Evolutionary conservation across 2,329 filamentous ascomycete species (phyloP), one percentile per base, ranked within the genome.

Genomic region (Sarocladium brachiariae): DNA sequence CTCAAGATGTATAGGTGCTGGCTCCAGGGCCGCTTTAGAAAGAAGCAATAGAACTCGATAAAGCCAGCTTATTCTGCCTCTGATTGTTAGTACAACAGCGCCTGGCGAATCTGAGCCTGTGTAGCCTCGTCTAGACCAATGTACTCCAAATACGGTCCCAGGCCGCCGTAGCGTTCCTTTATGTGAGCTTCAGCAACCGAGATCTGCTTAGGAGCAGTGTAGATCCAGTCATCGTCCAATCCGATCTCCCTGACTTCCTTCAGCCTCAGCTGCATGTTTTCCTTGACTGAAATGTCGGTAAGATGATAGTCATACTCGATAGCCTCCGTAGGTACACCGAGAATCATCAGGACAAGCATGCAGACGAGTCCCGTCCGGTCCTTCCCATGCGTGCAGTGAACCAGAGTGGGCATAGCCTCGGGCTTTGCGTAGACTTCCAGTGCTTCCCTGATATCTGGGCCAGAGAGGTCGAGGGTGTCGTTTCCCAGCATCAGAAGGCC

Each of bases 1-100:
- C 74, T 96, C 46, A 99, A 97, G 71, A 99, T 99, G 93, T 97
- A 97, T 69, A 83, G 93, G 54, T 97, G 92, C 73, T 99, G 93
- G 90, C 81, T 95, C 65, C 89, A 95, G 68, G 89, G 87, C 25
- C 81, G 83, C 3, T 95, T 93, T 66, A 81, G 76, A 61, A 92
- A 91, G 70, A 76, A 74, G 71, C 77, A 54, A 54, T 50, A 56
- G 33, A 43, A 24, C 16, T 7, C 9, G 52, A 45, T 14, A 39
- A 18, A 16, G 25, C 31, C 45, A 38, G 9, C 50, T 35, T 24
- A n/a, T n/a, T 39, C 9, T 25, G 13, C 24, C 9, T 11, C 10
- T 47, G 4, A n/a, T 30, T 2, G 35, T 66, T 56, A 77, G 49
- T 70, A 73, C 8, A 74, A 57, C 9, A 79, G 57, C 9, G 59